Base-by-base conservation (phyloP, 495 filamentous ascomycete genomes). In the Lophiostoma macrostomum region DNA sequence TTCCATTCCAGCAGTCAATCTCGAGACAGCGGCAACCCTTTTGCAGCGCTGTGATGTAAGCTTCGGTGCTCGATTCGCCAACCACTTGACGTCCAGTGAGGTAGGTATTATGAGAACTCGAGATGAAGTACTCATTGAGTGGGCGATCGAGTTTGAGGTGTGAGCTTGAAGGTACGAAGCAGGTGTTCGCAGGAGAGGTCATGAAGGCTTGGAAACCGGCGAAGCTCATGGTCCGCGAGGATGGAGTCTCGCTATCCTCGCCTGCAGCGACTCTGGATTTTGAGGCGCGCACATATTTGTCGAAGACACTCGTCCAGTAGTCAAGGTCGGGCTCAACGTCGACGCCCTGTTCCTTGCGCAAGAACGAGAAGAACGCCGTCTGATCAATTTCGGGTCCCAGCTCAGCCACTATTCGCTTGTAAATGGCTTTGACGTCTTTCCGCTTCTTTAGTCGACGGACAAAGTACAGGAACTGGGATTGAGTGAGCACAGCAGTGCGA, bases 61-160 rank as follows among this genome's bases (percentile, higher is more conserved):
- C 88, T 67, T 98, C 93, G 10, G 90, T 84, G 58, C 90, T 96
- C 16, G 93, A 96, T 30, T 85, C 80, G 20, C 90, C 90, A 24
- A 81, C 84, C 8, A 97, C 84, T 68, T 98, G 93, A 19, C 90
- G 83, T 14, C 93, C 93, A 20, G 93, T 72, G 10, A 98, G 82
- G 64, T 98, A 98, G 8, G 93, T 97, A 69, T 98, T 98, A 75
- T 98, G 93, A 14, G 91, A 96, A 74, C 90, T 96, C 3, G 91
- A 96, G 55, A 97, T 93, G 78, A 90, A 96, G 65, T 98, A 98
- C 63, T 98, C 93, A 66, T 95, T 95, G 64, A 98, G 70, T 0
- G 93, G 93, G 24, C 87, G 82, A 58, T 93, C 81, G 39, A 95
- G 82, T 14, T 73, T 71, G 44, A 79, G 75, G 25, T 80, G 69